These are phyloP conservation scores for Coemansia sp. DNA, from an alignment of 192 early-diverging fungal species.

Conservation along the genomic window DNA sequence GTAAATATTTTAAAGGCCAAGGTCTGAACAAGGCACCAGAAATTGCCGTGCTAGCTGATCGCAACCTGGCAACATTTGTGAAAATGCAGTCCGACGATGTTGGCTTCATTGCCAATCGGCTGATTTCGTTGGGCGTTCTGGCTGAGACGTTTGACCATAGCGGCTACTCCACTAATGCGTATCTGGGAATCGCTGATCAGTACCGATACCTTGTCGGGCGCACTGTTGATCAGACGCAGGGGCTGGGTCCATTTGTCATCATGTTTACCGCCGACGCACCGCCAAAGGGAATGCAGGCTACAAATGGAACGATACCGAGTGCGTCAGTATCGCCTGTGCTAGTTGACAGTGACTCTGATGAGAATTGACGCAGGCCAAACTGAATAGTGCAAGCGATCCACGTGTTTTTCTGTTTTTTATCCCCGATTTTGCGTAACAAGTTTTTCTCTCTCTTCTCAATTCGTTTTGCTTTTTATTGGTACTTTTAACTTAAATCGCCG, in stretches of 20 bases:
- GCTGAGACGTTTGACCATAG: slow-evolving; percentile 64
- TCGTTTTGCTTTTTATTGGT: slow-evolving; percentile 3
- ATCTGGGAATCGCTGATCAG: slow-evolving; percentile 31
- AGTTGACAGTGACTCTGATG: neutral
- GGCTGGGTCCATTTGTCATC: slow-evolving; percentile 26
- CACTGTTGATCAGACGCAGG: slow-evolving; percentile 20
- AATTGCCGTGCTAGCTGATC: slow-evolving; percentile 35
- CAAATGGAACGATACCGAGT: neutral
- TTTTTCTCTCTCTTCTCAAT: neutral
- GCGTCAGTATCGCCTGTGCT: neutral
- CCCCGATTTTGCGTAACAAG: neutral
- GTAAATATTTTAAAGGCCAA: slow-evolving; percentile 29
- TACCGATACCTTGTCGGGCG: slow-evolving; percentile 16
- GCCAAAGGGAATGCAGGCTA: slow-evolving; percentile 2
- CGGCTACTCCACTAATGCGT: slow-evolving; percentile 61
- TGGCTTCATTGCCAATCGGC: slow-evolving; percentile 59
- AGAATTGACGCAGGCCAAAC: neutral
- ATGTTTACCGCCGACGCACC: slow-evolving; percentile 20
- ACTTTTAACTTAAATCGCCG: neutral
- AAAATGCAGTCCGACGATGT: slow-evolving; percentile 38
- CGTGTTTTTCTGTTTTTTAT: slow-evolving; percentile 2
- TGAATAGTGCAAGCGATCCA: neutral
- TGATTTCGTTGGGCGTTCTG: slow-evolving; percentile 56
- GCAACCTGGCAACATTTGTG: slow-evolving; percentile 10
- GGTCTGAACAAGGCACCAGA: slow-evolving; percentile 20